These are phyloP conservation scores for Venturia nashicola DNA, from an alignment of 2,329 filamentous ascomycete genomes.

Conservation along the genomic window DNA sequence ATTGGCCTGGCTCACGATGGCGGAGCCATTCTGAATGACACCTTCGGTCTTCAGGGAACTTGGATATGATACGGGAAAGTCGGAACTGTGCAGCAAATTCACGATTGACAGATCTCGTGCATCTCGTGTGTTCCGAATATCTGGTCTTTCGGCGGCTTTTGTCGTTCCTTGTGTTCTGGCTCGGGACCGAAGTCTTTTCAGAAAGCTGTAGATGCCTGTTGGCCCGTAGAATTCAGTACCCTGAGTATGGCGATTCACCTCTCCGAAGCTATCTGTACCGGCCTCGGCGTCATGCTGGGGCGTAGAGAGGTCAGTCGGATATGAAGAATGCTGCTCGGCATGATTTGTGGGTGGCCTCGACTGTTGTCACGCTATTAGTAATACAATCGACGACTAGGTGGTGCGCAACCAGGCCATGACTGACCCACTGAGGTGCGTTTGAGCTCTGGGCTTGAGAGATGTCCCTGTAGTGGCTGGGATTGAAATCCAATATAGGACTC, in stretches of 20 bases:
- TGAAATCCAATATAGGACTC: background rate
- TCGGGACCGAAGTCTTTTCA: slow-evolving; percentile 10
- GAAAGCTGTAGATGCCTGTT: slow-evolving; percentile 11
- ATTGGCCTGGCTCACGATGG: background rate
- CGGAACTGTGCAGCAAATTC: slow-evolving; percentile 10
- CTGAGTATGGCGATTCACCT: slow-evolving; percentile 12
- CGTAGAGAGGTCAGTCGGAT: background rate
- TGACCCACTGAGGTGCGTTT: background rate
- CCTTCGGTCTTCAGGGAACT: background rate
- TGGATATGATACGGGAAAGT: slow-evolving; percentile 4
- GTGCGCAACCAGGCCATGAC: background rate
- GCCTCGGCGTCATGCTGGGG: background rate
- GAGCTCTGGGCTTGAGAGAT: background rate
- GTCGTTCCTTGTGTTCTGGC: slow-evolving; percentile 5
- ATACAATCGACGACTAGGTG: background rate
- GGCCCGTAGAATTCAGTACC: slow-evolving; percentile 13
- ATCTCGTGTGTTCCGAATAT: slow-evolving; percentile 1
- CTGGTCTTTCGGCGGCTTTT: background rate
- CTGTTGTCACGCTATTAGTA: background rate
- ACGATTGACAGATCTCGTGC: slow-evolving; percentile 8
- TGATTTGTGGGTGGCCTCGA: background rate
- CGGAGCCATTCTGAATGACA: background rate
- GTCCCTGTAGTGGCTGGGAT: background rate
- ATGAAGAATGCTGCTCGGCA: background rate
- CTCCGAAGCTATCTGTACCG: slow-evolving; percentile 7